These are phyloP conservation scores for Tulasnella sp. DNA, from an alignment of 768 basidiomycete genomes.

Conservation along the genomic window DNA sequence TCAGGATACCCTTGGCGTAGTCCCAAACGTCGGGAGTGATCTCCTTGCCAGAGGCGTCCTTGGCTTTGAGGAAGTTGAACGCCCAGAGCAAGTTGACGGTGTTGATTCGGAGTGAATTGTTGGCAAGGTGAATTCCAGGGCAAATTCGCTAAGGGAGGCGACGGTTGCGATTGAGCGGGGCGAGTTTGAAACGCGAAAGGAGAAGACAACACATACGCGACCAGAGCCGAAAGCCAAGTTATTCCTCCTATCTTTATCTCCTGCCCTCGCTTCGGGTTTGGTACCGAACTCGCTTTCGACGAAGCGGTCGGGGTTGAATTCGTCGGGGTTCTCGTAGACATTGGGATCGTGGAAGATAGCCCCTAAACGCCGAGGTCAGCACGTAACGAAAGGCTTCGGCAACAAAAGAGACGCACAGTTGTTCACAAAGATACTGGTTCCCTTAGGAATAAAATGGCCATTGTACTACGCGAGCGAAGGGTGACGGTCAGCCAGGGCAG, in stretches of 20 bases:
- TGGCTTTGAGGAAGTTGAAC: constrained; percentile 35
- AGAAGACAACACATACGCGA: constrained; percentile 14
- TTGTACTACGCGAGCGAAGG: constrained; percentile 26
- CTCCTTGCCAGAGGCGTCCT: constrained; percentile 29
- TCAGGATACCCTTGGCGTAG: constrained; percentile 27
- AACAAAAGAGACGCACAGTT: constrained; percentile 32
- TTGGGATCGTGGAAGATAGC: constrained; percentile 36
- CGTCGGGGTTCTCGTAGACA: constrained; percentile 45
- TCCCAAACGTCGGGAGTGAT: constrained; percentile 26
- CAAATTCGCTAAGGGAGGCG: constrained; percentile 32
- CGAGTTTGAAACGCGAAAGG: not conserved
- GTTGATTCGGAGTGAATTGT: constrained; percentile 35
- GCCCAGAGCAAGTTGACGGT: constrained; percentile 39
- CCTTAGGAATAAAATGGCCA: constrained; percentile 34
- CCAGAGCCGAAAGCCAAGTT: constrained; percentile 27
- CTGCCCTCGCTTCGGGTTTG: constrained; percentile 11
- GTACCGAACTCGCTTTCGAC: constrained; percentile 30
- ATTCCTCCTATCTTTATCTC: constrained; percentile 21
- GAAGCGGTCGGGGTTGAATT: constrained; percentile 53
- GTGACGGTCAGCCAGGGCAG: not conserved
- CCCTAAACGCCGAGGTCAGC: constrained; percentile 33
- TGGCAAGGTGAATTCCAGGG: constrained; percentile 35
- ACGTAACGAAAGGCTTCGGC: not conserved
- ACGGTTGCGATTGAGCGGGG: not conserved
- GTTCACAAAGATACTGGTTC: constrained; percentile 36